Percentiles rank a stretch among this genome's conserved stretches.
These are phyloP conservation scores for Dipteronia dyeriana DNA, from an alignment of 345 rosid genomes.

Conservation along the genomic window DNA sequence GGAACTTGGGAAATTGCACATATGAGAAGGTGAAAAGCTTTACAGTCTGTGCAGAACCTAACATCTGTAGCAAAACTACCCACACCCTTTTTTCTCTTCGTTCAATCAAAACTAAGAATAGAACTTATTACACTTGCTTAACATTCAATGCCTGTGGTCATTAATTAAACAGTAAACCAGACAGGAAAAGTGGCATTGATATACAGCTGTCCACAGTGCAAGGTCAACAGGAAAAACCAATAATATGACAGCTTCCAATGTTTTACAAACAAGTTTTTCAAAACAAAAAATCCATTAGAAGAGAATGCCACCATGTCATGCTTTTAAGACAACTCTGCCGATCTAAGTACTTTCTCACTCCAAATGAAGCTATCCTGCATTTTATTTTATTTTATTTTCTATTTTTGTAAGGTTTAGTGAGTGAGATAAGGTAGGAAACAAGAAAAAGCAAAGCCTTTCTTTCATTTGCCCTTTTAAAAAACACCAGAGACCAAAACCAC, in stretches of 20 bases:
- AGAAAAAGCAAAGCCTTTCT: background rate
- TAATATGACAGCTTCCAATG: background rate
- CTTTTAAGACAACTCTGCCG: background rate
- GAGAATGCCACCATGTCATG: background rate
- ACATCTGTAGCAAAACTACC: background rate
- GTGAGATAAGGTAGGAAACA: background rate
- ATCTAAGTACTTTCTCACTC: background rate
- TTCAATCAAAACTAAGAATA: background rate
- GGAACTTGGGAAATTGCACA: background rate
- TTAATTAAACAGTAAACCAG: background rate
- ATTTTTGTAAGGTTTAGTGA: background rate
- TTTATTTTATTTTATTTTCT: background rate
- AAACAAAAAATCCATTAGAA: background rate
- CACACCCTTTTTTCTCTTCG: background rate
- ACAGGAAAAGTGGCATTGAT: background rate
- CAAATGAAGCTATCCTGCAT: background rate
- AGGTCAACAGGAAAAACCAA: background rate
- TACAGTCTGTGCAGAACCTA: slow-evolving; percentile 7
- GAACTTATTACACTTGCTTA: background rate
- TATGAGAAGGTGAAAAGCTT: background rate
- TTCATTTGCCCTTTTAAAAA: background rate
- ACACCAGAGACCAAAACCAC: slow-evolving; percentile 11
- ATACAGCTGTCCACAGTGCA: background rate
- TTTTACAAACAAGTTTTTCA: background rate
- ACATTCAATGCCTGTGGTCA: background rate